A percentile compares a stretch with the other conserved stretches of the same genome.
These are phyloP conservation scores for Pseudopithomyces maydicus DNA, from an alignment of 2,329 filamentous ascomycete species.

Conservation along the genomic window DNA sequence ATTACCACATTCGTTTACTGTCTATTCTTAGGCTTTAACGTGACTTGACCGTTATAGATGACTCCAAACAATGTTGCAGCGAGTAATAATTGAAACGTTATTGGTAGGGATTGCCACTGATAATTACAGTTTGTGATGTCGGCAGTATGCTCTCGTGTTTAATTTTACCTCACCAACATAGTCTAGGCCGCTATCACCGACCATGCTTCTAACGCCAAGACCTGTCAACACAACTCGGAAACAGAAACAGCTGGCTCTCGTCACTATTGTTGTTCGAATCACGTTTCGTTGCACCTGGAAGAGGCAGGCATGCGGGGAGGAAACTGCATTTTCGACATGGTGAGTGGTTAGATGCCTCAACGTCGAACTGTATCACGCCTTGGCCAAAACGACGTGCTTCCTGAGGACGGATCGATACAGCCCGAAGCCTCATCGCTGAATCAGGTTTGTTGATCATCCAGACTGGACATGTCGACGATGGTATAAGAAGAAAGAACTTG, in stretches of 20 bases:
- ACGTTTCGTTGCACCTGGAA: slow-evolving; percentile 26
- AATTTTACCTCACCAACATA: slow-evolving; percentile 9
- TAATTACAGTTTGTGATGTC: no score
- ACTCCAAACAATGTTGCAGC: background rate
- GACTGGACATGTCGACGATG: background rate
- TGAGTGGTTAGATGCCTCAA: slow-evolving; percentile 20
- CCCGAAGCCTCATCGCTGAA: slow-evolving; percentile 13
- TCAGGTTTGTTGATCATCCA: background rate
- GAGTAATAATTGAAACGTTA: no score
- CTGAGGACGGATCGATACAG: slow-evolving; percentile 18
- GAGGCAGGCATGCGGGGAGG: slow-evolving; percentile 14
- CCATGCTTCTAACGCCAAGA: slow-evolving; percentile 12
- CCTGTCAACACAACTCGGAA: slow-evolving; percentile 20
- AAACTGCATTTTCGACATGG: slow-evolving; percentile 18
- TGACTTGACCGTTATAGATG: background rate
- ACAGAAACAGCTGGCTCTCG: slow-evolving; percentile 21
- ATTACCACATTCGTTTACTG: background rate
- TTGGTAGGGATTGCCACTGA: no score
- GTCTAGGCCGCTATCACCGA: slow-evolving; percentile 1
- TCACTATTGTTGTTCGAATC: slow-evolving; percentile 28
- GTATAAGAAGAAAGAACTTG: slow-evolving; percentile 35
- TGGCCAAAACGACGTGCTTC: slow-evolving; percentile 36
- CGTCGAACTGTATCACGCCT: slow-evolving; percentile 25
- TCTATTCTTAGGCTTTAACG: slow-evolving; percentile 5
- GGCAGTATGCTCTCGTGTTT: slow-evolving; percentile 5